A percentile compares a stretch with the other conserved stretches of the same genome.
phyloP scores from a whole-genome alignment of 257 asterid species.

The Asclepias syriaca region DNA sequence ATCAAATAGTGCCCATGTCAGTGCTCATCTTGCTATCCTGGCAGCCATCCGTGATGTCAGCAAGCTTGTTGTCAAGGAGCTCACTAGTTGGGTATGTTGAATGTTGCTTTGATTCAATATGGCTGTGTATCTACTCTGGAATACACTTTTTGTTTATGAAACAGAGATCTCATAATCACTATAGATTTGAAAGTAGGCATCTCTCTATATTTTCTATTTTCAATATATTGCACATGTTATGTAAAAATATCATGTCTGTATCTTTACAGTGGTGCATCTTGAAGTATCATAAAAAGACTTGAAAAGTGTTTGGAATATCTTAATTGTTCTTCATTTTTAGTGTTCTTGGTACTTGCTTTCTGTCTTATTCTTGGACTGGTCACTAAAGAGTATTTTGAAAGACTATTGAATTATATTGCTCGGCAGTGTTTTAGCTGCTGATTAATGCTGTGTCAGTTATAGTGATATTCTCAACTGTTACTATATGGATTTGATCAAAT shows the following conservation, averaged over 20 bases:
- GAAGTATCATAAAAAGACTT: not conserved
- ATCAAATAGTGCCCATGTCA: slow-evolving; percentile 58
- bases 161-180: not conserved
- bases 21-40: slow-evolving; percentile 78
- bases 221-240: not conserved
- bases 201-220: not conserved
- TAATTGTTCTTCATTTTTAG: not conserved
- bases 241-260: not conserved
- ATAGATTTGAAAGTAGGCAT: not conserved
- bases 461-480: too few relatives aligned
- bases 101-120: not conserved
- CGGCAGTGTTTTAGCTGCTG: not conserved
- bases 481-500: not conserved
- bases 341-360: not conserved
- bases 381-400: not conserved
- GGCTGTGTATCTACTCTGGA: not conserved
- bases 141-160: not conserved
- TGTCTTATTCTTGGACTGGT: not conserved
- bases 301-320: not conserved
- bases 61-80: slow-evolving; percentile 96
- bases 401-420: not conserved
- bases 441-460: too few relatives aligned
- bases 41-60: slow-evolving; percentile 90
- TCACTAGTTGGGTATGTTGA: slow-evolving; percentile 88
- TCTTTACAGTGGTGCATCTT: not conserved